phyloP scores from a whole-genome alignment of 2,329 filamentous ascomycete genomes.

The Beauveria brongniartii region DNA sequence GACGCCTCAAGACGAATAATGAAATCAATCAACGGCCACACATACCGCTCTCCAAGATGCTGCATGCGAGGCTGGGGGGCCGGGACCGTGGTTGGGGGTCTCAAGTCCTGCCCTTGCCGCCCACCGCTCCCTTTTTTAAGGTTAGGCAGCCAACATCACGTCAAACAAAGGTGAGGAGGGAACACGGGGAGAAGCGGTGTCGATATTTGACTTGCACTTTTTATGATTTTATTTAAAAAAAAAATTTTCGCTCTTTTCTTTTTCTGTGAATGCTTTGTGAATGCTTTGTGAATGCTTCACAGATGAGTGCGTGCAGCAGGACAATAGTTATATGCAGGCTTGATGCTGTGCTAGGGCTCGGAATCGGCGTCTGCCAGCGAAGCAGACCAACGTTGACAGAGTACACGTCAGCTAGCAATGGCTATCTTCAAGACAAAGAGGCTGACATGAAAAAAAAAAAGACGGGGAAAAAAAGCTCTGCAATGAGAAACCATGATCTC shows the following conservation, averaged over 20 bases:
- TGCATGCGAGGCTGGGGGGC: neutral
- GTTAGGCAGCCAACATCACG: neutral
- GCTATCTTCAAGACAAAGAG: neutral
- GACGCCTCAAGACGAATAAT: neutral
- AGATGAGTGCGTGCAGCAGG: neutral
- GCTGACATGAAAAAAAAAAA: neutral
- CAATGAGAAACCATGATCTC: no score
- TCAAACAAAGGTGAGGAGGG: neutral
- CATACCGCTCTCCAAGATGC: neutral
- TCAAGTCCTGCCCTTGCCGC: neutral
- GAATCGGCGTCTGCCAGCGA: neutral
- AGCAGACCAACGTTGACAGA: no score
- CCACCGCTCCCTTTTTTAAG: neutral
- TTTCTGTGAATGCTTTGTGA: neutral
- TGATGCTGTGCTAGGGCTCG: neutral
- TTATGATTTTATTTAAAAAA: neutral
- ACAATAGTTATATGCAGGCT: neutral
- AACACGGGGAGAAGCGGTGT: neutral
- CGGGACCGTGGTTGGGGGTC: neutral
- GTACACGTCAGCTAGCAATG: neutral
- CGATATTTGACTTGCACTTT: neutral
- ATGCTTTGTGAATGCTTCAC: no score
- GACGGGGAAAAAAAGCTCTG: neutral
- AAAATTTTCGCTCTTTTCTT: neutral
- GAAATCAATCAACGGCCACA: neutral